These are phyloP conservation scores for Erigeron philadelphicus DNA, from an alignment of 140 eudicot species.

Conservation along the genomic window DNA sequence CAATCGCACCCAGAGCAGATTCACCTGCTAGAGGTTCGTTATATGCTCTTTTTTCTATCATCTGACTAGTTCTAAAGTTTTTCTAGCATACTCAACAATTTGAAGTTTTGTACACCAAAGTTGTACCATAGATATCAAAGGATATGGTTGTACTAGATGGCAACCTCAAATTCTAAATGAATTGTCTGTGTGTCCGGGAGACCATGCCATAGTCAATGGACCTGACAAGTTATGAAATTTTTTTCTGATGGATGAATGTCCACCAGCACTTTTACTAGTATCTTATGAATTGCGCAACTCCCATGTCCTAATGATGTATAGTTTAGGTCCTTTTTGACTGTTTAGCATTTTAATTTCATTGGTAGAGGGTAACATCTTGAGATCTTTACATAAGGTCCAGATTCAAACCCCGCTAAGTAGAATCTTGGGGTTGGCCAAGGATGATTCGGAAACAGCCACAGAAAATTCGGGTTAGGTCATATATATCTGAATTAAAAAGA, in stretches of 20 bases:
- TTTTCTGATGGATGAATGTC: not conserved
- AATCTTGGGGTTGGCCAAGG: too few relatives aligned
- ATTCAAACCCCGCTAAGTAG: too few relatives aligned
- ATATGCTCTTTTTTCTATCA: not conserved
- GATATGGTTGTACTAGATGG: not conserved
- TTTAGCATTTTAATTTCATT: too few relatives aligned
- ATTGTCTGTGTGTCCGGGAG: not conserved
- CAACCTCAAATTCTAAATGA: not conserved
- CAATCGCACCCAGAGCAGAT: slow-evolving; percentile 49
- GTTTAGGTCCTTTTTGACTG: too few relatives aligned
- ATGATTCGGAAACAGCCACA: too few relatives aligned
- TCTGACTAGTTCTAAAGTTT: too few relatives aligned
- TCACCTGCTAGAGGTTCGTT: slow-evolving; percentile 63
- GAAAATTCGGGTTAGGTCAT: too few relatives aligned
- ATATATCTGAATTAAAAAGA: too few relatives aligned
- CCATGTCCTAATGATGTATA: too few relatives aligned
- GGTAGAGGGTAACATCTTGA: too few relatives aligned
- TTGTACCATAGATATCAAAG: not conserved
- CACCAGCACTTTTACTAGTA: not conserved
- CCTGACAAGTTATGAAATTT: not conserved
- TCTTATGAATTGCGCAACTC: not conserved
- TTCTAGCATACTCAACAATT: not conserved
- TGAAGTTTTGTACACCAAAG: not conserved
- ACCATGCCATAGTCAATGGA: not conserved
- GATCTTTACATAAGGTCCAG: too few relatives aligned